These are phyloP conservation scores for Suillus hirtellus DNA, from an alignment of 768 basidiomycete species.

Conservation along the genomic window DNA sequence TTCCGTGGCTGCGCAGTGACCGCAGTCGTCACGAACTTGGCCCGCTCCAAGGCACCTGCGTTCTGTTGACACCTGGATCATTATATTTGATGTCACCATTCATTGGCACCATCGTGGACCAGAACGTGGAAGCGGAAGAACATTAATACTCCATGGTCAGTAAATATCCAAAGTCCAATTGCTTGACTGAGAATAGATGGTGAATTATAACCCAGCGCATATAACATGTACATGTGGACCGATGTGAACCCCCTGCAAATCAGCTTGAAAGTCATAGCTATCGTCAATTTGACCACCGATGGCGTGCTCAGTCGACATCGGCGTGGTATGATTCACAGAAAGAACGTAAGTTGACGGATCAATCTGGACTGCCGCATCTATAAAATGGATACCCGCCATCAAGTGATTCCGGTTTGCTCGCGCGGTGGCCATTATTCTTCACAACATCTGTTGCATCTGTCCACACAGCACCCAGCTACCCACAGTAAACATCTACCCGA, in stretches of 20 bases:
- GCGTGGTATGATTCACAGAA: not conserved
- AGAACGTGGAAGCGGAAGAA: no score
- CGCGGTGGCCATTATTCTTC: not conserved
- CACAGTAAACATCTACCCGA: not conserved
- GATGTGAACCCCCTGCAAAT: not conserved
- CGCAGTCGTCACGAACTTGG: no score
- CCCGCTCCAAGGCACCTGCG: no score
- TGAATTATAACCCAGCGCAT: not conserved
- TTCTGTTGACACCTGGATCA: no score
- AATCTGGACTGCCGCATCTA: not conserved
- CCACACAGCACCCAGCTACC: not conserved
- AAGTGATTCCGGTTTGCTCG: not conserved
- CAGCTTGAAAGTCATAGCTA: not conserved
- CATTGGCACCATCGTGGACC: no score
- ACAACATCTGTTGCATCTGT: not conserved
- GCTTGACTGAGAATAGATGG: no score
- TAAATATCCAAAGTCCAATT: no score
- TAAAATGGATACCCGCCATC: not conserved
- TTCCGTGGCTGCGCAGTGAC: no score
- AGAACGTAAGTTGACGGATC: not conserved
- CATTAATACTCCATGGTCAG: no score
- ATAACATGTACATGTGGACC: not conserved
- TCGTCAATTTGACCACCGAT: slow-evolving; percentile 16
- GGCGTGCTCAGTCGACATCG: slow-evolving; percentile 20
- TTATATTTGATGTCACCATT: no score